phyloP scores from a whole-genome alignment of 768 basidiomycete genomes.

The Chlorophyllum brunneum region DNA sequence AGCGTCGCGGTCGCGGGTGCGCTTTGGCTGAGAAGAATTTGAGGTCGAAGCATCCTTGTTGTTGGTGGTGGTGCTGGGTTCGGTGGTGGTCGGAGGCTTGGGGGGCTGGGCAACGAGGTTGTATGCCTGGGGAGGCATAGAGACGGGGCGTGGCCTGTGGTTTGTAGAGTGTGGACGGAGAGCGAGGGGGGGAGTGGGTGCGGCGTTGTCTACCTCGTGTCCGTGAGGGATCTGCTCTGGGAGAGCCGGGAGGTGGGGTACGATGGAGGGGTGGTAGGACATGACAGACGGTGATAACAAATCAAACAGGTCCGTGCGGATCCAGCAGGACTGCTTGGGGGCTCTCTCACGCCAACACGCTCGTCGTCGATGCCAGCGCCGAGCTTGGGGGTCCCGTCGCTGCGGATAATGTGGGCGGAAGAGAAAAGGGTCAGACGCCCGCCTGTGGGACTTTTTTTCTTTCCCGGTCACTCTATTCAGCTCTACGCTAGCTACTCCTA shows the following conservation, averaged over 20 bases:
- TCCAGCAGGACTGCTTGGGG: neutral
- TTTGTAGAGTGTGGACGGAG: conserved; percentile 28
- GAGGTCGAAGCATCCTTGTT: conserved; percentile 1
- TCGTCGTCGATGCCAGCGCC: neutral
- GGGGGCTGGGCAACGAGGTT: conserved; percentile 7
- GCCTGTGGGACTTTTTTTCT: conserved; percentile 16
- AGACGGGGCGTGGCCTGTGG: conserved; percentile 59
- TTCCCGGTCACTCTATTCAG: too few species aligned
- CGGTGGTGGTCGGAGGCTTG: conserved; percentile 12
- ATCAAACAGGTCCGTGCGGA: conserved; percentile 2
- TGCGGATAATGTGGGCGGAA: neutral
- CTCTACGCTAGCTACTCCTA: conserved; percentile 17
- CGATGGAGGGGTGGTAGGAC: conserved; percentile 46
- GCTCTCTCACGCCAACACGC: neutral
- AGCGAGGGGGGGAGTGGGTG: conserved; percentile 20
- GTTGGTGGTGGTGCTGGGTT: conserved; percentile 6
- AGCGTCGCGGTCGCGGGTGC: conserved; percentile 7
- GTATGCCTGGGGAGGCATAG: conserved; percentile 69
- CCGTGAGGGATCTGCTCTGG: conserved; percentile 51
- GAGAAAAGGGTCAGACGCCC: conserved; percentile 3
- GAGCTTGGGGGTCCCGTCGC: neutral
- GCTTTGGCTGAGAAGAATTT: conserved; percentile 15
- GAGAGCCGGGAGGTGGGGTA: conserved; percentile 38
- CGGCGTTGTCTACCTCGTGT: conserved; percentile 56
- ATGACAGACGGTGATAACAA: conserved; percentile 2